phyloP scores from a whole-genome alignment of 2,329 filamentous ascomycete genomes.

The Stagonosporopsis vannaccii region DNA sequence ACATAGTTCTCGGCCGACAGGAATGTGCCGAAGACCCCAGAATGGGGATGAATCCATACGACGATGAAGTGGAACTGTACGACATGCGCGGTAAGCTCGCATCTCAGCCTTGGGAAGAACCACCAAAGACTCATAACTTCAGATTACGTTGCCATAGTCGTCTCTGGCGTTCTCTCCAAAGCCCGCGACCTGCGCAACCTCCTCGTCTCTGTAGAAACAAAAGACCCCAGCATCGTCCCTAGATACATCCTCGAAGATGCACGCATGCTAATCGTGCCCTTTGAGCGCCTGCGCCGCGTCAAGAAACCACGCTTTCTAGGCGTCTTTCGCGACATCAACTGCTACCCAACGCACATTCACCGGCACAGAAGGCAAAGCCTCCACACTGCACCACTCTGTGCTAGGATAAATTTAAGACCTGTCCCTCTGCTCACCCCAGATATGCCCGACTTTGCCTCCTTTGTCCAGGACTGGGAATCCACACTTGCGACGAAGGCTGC shows the following conservation, averaged over 20 bases:
- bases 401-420: not conserved
- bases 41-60: constrained; percentile 22
- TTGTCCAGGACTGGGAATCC: constrained; percentile 32
- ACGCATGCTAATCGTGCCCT: constrained; percentile 37
- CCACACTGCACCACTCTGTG: too few relatives aligned
- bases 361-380: too few relatives aligned
- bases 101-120: too few relatives aligned
- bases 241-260: constrained; percentile 32
- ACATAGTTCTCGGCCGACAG: constrained; percentile 42
- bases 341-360: too few relatives aligned
- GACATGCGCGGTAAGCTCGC: constrained; percentile 38
- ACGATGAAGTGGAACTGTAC: constrained; percentile 48
- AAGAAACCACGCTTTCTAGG: constrained; percentile 35
- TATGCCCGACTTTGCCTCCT: constrained; percentile 30
- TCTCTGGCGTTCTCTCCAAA: constrained; percentile 42
- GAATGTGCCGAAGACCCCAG: not conserved
- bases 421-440: constrained; percentile 22
- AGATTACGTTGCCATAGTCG: constrained; percentile 44
- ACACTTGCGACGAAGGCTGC: constrained; percentile 21
- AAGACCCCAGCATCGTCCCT: constrained; percentile 34
- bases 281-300: constrained; percentile 43
- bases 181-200: constrained; percentile 38
- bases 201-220: constrained; percentile 38
- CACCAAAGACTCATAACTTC: not conserved
- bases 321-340: constrained; percentile 26